These are phyloP conservation scores for Fraxinus quadrangulata DNA, from an alignment of 257 asterid species.

Conservation along the genomic window DNA sequence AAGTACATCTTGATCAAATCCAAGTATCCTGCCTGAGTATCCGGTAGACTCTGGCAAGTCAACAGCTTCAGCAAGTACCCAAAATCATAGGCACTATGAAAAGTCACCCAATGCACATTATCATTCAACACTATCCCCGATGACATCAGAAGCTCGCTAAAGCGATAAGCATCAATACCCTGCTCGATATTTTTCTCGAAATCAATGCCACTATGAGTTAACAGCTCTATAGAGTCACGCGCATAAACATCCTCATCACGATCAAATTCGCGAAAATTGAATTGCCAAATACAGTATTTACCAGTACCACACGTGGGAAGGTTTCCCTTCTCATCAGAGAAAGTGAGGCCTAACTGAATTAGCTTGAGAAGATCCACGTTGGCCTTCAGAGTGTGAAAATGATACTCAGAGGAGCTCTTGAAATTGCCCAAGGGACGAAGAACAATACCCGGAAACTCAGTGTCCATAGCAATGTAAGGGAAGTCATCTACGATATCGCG, in stretches of 20 bases:
- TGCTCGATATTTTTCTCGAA: neutral
- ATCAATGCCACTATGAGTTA: neutral
- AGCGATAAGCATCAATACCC: neutral
- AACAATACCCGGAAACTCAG: neutral
- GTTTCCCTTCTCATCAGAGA: neutral
- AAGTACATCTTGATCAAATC: neutral
- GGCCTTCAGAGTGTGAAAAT: neutral
- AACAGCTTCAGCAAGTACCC: slow-evolving; percentile 1
- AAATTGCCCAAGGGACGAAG: slow-evolving; percentile 6
- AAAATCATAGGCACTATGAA: neutral
- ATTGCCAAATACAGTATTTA: slow-evolving; percentile 1
- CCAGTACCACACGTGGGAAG: neutral
- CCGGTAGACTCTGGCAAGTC: neutral
- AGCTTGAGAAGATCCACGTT: slow-evolving; percentile 1
- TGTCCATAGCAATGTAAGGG: slow-evolving; percentile 2
- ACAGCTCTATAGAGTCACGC: neutral
- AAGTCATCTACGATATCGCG: slow-evolving; percentile 2
- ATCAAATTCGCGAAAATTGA: neutral
- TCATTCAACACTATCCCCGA: neutral
- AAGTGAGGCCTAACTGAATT: neutral
- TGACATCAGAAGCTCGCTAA: neutral
- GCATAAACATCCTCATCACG: neutral
- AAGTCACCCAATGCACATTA: slow-evolving; percentile 2
- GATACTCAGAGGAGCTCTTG: neutral
- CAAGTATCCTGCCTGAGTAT: neutral